These are phyloP conservation scores for Trypethelium eluteriae DNA, from an alignment of 495 filamentous ascomycete genomes.

Conservation along the genomic window DNA sequence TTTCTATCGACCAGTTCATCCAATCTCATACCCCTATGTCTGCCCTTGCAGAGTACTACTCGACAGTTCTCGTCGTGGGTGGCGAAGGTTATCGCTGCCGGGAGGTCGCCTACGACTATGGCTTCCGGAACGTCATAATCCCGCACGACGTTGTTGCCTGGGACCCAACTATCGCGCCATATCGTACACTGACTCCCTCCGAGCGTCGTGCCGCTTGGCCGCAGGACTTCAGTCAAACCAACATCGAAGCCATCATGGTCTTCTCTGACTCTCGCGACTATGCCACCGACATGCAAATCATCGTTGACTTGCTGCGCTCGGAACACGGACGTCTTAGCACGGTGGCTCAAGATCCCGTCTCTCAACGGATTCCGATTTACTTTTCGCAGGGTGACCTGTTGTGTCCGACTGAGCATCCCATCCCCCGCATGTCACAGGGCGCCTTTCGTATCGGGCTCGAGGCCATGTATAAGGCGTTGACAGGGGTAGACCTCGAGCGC, in stretches of 20 bases:
- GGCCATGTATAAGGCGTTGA: constrained; percentile 69
- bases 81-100: constrained; percentile 59
- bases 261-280: constrained; percentile 81
- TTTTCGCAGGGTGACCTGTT: constrained; percentile 69
- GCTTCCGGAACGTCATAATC: constrained; percentile 57
- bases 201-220: constrained; percentile 52
- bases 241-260: constrained; percentile 76
- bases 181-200: constrained; percentile 50
- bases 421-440: constrained; percentile 66
- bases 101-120: constrained; percentile 58
- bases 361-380: constrained; percentile 65
- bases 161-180: constrained; percentile 55
- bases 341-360: constrained; percentile 57
- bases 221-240: constrained; percentile 55
- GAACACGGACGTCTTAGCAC: constrained; percentile 64
- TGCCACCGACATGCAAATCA: constrained; percentile 76
- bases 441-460: constrained; percentile 70
- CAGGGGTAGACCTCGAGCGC: constrained; percentile 68
- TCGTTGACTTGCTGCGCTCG: constrained; percentile 71
- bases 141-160: constrained; percentile 61
- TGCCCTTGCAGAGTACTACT: constrained; percentile 58
- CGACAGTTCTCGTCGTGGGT: constrained; percentile 57
- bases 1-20: constrained; percentile 59
- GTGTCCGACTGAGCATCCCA: constrained; percentile 69
- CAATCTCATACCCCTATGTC: constrained; percentile 62